Percentiles rank a stretch among this genome's conserved stretches.
phyloP scores from a whole-genome alignment of 257 asterid species.

The Solanum chmielewskii region DNA sequence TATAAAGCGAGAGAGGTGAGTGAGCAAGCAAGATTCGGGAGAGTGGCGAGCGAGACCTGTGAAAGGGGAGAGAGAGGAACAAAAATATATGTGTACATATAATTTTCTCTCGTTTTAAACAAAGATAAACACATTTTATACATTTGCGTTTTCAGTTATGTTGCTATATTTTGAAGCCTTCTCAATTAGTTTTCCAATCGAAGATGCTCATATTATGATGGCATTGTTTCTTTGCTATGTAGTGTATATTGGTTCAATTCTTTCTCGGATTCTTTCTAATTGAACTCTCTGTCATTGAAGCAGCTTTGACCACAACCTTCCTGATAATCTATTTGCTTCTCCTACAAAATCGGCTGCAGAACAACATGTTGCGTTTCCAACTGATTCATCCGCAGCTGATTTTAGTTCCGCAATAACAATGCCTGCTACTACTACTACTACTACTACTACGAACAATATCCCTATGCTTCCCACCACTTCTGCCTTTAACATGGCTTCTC shows the following conservation, averaged over 20 bases:
- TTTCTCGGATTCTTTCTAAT: not conserved
- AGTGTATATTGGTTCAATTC: not conserved
- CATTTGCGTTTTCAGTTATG: not conserved
- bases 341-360: slow-evolving; percentile 33
- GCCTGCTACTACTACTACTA: not conserved
- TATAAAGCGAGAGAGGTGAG: no score
- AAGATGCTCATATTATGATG: not conserved
- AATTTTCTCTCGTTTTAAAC: no score
- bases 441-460: not conserved
- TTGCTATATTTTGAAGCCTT: not conserved
- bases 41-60: no score
- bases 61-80: no score
- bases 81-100: no score
- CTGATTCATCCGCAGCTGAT: not conserved
- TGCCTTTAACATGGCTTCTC: slow-evolving; percentile 2
- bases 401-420: not conserved
- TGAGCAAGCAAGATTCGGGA: no score
- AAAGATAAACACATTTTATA: no score
- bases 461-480: not conserved
- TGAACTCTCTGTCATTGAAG: slow-evolving; percentile 4
- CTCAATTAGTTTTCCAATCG: not conserved
- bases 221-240: not conserved
- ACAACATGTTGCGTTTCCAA: not conserved
- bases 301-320: slow-evolving; percentile 79
- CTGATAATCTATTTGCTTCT: slow-evolving; percentile 76